A percentile compares a stretch with the other conserved stretches of the same genome.
Conservation (phyloP, 768 basidiomycete species). For the Collybia sp. region DNA sequence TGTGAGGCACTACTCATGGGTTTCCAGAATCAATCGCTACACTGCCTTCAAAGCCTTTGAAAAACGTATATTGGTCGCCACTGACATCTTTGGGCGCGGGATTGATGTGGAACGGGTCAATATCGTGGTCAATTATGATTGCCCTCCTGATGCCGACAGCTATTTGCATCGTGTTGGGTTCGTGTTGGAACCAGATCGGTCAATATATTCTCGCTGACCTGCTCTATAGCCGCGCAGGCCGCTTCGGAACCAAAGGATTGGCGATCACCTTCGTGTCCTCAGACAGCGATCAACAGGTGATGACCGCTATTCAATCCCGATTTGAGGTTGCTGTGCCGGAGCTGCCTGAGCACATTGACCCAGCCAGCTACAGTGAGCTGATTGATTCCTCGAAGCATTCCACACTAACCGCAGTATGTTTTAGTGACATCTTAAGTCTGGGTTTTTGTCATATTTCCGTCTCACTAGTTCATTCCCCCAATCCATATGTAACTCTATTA, state of each 20-base stretch:
- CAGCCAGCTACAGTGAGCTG: conserved; percentile 89
- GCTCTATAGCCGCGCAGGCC: conserved; percentile 82
- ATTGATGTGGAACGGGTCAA: conserved; percentile 99
- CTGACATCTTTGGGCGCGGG: conserved; percentile 98
- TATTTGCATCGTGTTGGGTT: conserved; percentile 98
- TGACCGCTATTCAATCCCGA: conserved; percentile 90
- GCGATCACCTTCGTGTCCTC: conserved; percentile 96
- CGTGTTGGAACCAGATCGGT: conserved; percentile 15
- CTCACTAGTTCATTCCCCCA: neutral
- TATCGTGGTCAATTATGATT: conserved; percentile 99
- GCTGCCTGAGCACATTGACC: conserved; percentile 90
- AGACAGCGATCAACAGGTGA: conserved; percentile 90
- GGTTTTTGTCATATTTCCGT: conserved; percentile 4
- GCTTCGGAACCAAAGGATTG: conserved; percentile 99
- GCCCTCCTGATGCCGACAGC: conserved; percentile 94
- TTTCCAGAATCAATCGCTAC: conserved; percentile 82
- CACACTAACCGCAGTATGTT: neutral
- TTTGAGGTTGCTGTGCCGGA: conserved; percentile 98
- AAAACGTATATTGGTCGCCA: conserved; percentile 97
- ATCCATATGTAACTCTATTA: conserved; percentile 9
- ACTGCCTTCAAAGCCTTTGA: conserved; percentile 99
- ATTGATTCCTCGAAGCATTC: too few species aligned
- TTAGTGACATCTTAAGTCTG: conserved; percentile 45
- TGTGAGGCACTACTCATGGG: conserved; percentile 6
- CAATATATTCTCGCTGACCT: neutral